Conservation (phyloP, 106 monocot genomes). For the Alisma plantagoaquatica region DNA sequence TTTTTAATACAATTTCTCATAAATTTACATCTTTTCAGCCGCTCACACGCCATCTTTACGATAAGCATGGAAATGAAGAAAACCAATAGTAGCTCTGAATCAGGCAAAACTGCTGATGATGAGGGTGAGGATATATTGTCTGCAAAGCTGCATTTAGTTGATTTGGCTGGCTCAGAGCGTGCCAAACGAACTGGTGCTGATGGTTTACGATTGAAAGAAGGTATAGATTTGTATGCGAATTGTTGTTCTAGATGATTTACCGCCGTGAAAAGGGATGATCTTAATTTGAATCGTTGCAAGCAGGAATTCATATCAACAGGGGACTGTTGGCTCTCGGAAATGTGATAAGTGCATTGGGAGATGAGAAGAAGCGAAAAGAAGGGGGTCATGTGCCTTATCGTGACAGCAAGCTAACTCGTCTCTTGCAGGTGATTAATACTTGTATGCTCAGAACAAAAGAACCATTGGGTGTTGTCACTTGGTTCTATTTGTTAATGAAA, state of each 20-base stretch:
- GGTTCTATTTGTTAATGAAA: too few species aligned
- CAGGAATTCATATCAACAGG: constrained; percentile 91
- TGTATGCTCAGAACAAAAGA: too few species aligned
- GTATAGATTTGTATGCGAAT: too few species aligned
- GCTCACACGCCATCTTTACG: constrained; percentile 99
- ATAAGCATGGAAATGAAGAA: constrained; percentile 87
- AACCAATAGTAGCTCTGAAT: constrained; percentile 3
- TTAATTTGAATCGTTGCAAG: too few species aligned
- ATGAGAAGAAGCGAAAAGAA: constrained; percentile 92
- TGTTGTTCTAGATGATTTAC: too few species aligned
- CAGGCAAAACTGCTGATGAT: constrained; percentile 25
- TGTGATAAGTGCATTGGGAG: constrained; percentile 97
- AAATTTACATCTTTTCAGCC: too few species aligned
- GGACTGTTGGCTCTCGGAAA: constrained; percentile 93
- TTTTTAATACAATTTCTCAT: too few species aligned
- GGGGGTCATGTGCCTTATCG: constrained; percentile 98
- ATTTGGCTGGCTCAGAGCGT: constrained; percentile 99
- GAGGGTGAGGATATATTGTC: constrained; percentile 58
- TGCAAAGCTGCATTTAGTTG: constrained; percentile 91
- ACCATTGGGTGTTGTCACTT: too few species aligned
- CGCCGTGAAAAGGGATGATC: too few species aligned
- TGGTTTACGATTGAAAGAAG: constrained; percentile 90
- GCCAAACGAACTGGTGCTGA: constrained; percentile 96
- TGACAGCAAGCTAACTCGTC: constrained; percentile 93
- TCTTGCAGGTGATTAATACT: constrained; percentile 51